Base-by-base conservation (phyloP, 257 asterid species). In the Galeopsis tetrahit region DNA sequence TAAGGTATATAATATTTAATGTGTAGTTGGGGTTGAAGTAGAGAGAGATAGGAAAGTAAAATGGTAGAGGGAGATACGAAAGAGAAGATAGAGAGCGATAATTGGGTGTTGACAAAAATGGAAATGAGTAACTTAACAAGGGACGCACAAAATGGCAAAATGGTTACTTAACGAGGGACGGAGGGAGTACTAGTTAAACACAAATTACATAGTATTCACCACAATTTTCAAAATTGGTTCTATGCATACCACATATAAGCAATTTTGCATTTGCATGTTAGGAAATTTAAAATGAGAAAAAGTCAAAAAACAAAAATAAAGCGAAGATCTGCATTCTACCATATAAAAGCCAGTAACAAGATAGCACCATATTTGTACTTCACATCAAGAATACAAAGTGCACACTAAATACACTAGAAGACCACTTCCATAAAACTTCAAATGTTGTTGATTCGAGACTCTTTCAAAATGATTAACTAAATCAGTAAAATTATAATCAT, bases 401-500 rank as follows among this genome's bases (percentile, higher is more conserved):
- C 15, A 28, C 10, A 32, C 40, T 57, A 31, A 68, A 21, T 53
- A 38, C 38, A 34, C 2, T 21, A 10, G 15, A 68, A 2, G 7
- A 35, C 15, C 52, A 15, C 11, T 21, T 28, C 1, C 6, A 34
- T 67, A 28, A 36, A 39, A 51, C 38, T 55, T 58, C 17, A n/a
- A 59, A 67, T 44, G 65, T 46, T 35, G 42, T n/a, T 10, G 11
- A 34, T n/a, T 11, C 36, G 52, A 66, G 59, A 42, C 28, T 33
- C 40, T 28, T 56, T 67, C 14, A 13, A 57, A 59, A 58, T 60
- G 67, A 68, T 14, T 34, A 46, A 31, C 51, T 68, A 9, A 17
- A 36, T 49, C 17, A 58, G n/a, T 46, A 48, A 32, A 44, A 2
- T 8, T 38, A 38, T 38, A 38, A 38, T 46, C 52, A 46, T 46